phyloP scores from a whole-genome alignment of 2,329 filamentous ascomycete genomes.

The Aspergillus hiratsukae region DNA sequence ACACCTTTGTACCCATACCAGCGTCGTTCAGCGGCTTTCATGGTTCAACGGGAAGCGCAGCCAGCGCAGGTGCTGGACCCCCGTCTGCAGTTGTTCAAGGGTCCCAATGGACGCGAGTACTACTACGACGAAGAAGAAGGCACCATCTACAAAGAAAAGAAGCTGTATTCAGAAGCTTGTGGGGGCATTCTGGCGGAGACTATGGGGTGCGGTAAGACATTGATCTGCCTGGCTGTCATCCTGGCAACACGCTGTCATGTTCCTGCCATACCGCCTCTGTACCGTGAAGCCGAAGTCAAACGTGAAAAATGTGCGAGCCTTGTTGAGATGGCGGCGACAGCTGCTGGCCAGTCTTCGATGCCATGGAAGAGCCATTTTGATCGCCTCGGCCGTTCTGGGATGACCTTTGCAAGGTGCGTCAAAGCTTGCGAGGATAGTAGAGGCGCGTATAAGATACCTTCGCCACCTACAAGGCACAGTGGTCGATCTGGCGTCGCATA shows the following conservation, averaged over 20 bases:
- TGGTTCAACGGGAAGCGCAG: constrained; percentile 74
- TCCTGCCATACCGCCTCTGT: constrained; percentile 60
- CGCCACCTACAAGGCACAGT: constrained; percentile 38
- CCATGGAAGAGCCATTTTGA: constrained; percentile 68
- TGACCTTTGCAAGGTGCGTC: constrained; percentile 53
- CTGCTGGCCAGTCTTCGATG: constrained; percentile 60
- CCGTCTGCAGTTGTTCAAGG: constrained; percentile 56
- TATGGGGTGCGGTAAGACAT: constrained; percentile 69
- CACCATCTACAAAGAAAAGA: constrained; percentile 60
- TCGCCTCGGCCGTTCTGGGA: constrained; percentile 43
- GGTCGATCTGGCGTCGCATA: constrained; percentile 40
- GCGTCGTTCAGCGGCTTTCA: constrained; percentile 69
- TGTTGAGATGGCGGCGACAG: constrained; percentile 69
- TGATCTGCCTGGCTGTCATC: constrained; percentile 76
- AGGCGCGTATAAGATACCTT: constrained; percentile 56
- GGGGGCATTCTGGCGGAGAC: constrained; percentile 56
- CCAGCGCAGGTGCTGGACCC: constrained; percentile 67
- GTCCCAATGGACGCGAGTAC: constrained; percentile 60
- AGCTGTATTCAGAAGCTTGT: constrained; percentile 66
- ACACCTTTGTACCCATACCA: constrained; percentile 75
- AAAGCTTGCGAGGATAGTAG: constrained; percentile 55
- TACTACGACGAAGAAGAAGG: constrained; percentile 67
- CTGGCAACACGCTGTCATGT: constrained; percentile 69
- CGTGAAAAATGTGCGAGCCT: constrained; percentile 57
- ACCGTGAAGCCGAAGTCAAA: constrained; percentile 44